A percentile compares a stretch with the other conserved stretches of the same genome.
Evolutionary conservation across 805 yeast genomes (phyloP).

Genomic region (Saturnispora silvae): DNA sequence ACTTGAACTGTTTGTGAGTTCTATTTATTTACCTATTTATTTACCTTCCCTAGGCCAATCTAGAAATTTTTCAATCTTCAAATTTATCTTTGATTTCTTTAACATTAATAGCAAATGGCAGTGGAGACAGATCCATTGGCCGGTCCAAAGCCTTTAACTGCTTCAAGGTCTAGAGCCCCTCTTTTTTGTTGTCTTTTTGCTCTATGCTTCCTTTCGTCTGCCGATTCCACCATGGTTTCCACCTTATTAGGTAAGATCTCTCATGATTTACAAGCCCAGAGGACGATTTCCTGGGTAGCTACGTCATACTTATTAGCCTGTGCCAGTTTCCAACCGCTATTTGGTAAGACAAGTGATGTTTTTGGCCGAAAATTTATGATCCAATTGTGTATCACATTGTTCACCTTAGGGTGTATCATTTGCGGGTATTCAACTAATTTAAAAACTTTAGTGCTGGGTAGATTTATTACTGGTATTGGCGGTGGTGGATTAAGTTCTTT

Average conservation of each 20-base stretch:
- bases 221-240: slow-evolving; percentile 43
- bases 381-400: slow-evolving; percentile 23
- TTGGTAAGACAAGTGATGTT: slow-evolving; percentile 42
- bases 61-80: too few relatives aligned
- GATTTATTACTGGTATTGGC: slow-evolving; percentile 74
- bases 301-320: slow-evolving; percentile 31
- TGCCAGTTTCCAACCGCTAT: slow-evolving; percentile 41
- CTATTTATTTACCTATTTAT: too few relatives aligned
- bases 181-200: slow-evolving; percentile 12
- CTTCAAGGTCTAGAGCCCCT: not conserved
- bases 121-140: slow-evolving; percentile 7
- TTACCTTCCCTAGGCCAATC: too few relatives aligned
- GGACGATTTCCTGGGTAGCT: slow-evolving; percentile 31
- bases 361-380: slow-evolving; percentile 36
- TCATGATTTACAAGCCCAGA: slow-evolving; percentile 35
- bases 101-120: too few relatives aligned
- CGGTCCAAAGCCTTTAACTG: not conserved
- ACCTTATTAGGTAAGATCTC: slow-evolving; percentile 40
- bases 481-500: slow-evolving; percentile 76
- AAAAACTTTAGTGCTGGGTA: slow-evolving; percentile 37
- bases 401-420: slow-evolving; percentile 30
- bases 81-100: too few relatives aligned
- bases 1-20: too few relatives aligned
- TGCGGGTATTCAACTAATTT: slow-evolving; percentile 33
- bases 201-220: slow-evolving; percentile 32